Base-by-base conservation (phyloP, 2,329 filamentous ascomycete genomes). In the Xylariaceae sp. region DNA sequence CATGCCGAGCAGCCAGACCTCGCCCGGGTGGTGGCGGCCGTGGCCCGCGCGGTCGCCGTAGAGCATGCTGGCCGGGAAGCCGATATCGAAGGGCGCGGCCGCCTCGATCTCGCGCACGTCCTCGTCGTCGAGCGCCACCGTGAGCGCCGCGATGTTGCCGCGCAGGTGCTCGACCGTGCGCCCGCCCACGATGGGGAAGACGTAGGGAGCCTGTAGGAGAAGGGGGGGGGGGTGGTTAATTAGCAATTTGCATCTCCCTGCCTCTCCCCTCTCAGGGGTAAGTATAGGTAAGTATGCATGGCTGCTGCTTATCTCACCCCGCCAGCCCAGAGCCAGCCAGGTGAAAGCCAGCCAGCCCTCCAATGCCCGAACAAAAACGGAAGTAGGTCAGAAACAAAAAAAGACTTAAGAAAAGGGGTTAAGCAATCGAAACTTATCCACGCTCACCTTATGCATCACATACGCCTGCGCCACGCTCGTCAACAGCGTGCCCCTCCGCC, bases 391-490 rank as follows among this genome's bases (percentile, higher is more conserved):
- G n/a, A n/a, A n/a, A n/a, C n/a, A n/a, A n/a, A n/a, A n/a, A n/a
- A n/a, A n/a, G n/a, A n/a, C n/a, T n/a, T n/a, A n/a, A n/a, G n/a
- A n/a, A n/a, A n/a, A n/a, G n/a, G n/a, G n/a, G n/a, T n/a, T n/a
- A n/a, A n/a, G n/a, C n/a, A n/a, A n/a, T n/a, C n/a, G n/a, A n/a
- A n/a, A n/a, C n/a, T n/a, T n/a, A n/a, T n/a, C n/a, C n/a, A n/a
- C n/a, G n/a, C n/a, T n/a, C n/a, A n/a, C n/a, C 57, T 75, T 76
- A 40, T 60, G 52, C 45, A 63, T 53, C 10, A 73, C 59, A 39
- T 75, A 75, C 5, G 69, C 68, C 31, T 74, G 53, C 0, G 70
- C 70, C 21, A 84, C 60, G 23, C 70, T 70, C 4, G 77, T 80
- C 31, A 84, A 66, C 19, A 68, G 61, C 2, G 47, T 73, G 33